Percentiles rank a stretch among this genome's conserved stretches.
phyloP scores from a whole-genome alignment of 2,329 filamentous ascomycete species.

The Cercospora sesami region DNA sequence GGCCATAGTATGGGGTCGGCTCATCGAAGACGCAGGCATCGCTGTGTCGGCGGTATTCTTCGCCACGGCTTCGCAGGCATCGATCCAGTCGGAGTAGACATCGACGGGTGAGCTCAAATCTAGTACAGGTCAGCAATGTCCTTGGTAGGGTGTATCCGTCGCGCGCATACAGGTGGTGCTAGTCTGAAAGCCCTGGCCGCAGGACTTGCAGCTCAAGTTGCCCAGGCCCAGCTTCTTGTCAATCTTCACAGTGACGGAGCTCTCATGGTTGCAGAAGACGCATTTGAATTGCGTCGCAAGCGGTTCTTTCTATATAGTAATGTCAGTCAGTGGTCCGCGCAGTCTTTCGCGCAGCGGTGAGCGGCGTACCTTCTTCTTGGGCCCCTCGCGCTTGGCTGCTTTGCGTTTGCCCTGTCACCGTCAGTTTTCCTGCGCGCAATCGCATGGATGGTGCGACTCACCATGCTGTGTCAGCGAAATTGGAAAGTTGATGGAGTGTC shows the following conservation, averaged over 20 bases:
- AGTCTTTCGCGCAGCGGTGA: background rate
- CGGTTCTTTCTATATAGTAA: conserved; percentile 46
- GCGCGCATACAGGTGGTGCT: conserved; percentile 77
- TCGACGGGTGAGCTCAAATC: conserved; percentile 89
- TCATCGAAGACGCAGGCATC: conserved; percentile 14
- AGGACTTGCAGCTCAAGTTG: conserved; percentile 84
- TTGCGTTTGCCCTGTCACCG: conserved; percentile 77
- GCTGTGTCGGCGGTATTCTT: conserved; percentile 51
- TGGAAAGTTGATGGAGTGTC: background rate
- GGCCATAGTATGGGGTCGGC: conserved; percentile 15
- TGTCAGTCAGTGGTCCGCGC: background rate
- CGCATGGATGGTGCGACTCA: background rate
- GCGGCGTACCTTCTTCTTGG: conserved; percentile 61
- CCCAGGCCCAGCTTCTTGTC: conserved; percentile 91
- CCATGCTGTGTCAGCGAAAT: background rate
- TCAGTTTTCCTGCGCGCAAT: conserved; percentile 1
- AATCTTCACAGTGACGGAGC: conserved; percentile 83
- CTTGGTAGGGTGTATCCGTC: background rate
- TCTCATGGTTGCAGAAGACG: conserved; percentile 98
- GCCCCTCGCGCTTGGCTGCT: conserved; percentile 75
- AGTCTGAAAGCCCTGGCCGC: conserved; percentile 90
- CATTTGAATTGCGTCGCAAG: conserved; percentile 87
- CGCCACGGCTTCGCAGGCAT: conserved; percentile 78
- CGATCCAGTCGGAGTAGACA: conserved; percentile 97
- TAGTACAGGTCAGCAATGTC: conserved; percentile 42